phyloP scores from a whole-genome alignment of 2,329 filamentous ascomycete species.

The Talaromyces sp. region DNA sequence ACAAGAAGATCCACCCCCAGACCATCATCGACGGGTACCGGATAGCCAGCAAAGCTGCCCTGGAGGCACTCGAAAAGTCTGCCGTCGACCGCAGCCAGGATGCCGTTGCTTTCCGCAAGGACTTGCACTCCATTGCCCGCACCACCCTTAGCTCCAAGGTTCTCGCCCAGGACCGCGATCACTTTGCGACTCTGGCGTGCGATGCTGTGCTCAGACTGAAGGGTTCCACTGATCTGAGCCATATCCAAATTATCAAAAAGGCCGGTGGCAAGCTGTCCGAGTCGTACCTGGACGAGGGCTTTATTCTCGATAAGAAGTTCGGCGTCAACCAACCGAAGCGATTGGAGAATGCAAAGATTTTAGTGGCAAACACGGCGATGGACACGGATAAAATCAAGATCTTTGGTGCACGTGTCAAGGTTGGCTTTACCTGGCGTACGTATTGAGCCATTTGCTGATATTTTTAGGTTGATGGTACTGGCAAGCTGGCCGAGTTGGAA shows the following conservation, averaged over 20 bases:
- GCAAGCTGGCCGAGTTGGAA: conserved; percentile 95
- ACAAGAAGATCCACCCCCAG: conserved; percentile 98
- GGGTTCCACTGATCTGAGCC: conserved; percentile 86
- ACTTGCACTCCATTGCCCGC: conserved; percentile 82
- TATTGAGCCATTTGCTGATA: neutral
- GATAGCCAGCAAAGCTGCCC: conserved; percentile 87
- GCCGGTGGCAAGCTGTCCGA: conserved; percentile 94
- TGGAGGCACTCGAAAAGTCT: conserved; percentile 74
- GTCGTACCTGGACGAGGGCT: conserved; percentile 95
- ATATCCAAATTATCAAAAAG: conserved; percentile 99
- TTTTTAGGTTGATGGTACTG: conserved; percentile 70
- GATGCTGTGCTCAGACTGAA: conserved; percentile 88
- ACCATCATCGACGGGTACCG: conserved; percentile 99
- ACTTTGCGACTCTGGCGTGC: conserved; percentile 84
- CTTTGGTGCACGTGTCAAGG: conserved; percentile 90
- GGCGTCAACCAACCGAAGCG: conserved; percentile 98
- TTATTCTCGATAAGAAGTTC: conserved; percentile 98
- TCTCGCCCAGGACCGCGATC: conserved; percentile 83
- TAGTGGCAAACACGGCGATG: conserved; percentile 98
- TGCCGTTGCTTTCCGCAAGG: conserved; percentile 77
- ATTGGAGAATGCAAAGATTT: conserved; percentile 94
- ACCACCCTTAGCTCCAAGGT: conserved; percentile 98
- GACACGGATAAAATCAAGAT: conserved; percentile 99
- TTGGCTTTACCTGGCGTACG: neutral
- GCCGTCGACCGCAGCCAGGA: conserved; percentile 88